A percentile compares a stretch with the other conserved stretches of the same genome.
Evolutionary conservation across 495 filamentous ascomycete genomes (phyloP).

Genomic region (Cercophora newfieldiana): DNA sequence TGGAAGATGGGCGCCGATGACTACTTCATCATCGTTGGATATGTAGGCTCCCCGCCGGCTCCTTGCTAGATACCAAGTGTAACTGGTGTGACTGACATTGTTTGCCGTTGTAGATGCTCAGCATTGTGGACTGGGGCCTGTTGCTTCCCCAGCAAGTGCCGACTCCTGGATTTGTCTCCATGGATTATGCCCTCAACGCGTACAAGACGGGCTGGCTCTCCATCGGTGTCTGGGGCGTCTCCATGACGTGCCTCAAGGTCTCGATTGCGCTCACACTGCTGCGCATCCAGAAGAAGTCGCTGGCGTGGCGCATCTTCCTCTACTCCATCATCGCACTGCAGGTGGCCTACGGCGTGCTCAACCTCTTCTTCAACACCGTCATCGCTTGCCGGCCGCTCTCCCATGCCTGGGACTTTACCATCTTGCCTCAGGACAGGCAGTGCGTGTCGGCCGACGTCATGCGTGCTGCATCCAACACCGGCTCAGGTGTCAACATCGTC

Average conservation of each 20-base stretch:
- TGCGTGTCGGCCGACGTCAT: constrained; percentile 24
- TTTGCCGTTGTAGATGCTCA: constrained; percentile 21
- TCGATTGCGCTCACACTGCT: constrained; percentile 32
- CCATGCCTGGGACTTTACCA: constrained; percentile 23
- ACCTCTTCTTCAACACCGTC: constrained; percentile 26
- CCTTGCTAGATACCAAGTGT: not conserved
- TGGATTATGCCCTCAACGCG: constrained; percentile 1
- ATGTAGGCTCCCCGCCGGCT: constrained; percentile 15
- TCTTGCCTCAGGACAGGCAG: not conserved
- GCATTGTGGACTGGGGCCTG: constrained; percentile 26
- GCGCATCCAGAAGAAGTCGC: constrained; percentile 36
- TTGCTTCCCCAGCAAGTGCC: constrained; percentile 24
- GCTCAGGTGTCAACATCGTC: constrained; percentile 29
- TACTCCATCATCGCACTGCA: constrained; percentile 53
- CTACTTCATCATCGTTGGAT: constrained; percentile 26
- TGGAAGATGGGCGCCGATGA: constrained; percentile 31
- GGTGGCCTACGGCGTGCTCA: constrained; percentile 54
- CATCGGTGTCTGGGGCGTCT: constrained; percentile 29
- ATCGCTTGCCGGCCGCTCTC: constrained; percentile 29
- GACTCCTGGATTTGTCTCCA: constrained; percentile 14
- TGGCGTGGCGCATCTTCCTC: constrained; percentile 49
- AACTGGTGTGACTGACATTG: not conserved
- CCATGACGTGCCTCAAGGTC: constrained; percentile 34
- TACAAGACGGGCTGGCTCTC: constrained; percentile 27
- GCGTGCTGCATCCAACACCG: constrained; percentile 26